Evolutionary conservation across 2,329 filamentous ascomycete species (phyloP).

Genomic region (Erysiphe pulchra): DNA sequence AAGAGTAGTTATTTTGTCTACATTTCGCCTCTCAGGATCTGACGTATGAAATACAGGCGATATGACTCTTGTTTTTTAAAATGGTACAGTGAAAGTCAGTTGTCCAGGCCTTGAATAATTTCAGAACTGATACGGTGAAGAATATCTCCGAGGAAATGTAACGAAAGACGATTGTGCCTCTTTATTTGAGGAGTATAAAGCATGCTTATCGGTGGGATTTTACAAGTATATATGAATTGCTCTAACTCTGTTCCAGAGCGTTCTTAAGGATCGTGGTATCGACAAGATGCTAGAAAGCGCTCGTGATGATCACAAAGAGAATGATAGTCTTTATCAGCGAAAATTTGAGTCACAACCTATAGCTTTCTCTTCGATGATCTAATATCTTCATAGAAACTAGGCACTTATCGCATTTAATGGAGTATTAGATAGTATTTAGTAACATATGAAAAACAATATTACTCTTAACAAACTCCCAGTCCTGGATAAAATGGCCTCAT

Average conservation of each 20-base stretch:
- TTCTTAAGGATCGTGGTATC: conserved; percentile 69
- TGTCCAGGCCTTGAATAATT: background rate
- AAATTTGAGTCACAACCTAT: conserved; percentile 12
- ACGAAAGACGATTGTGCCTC: conserved; percentile 61
- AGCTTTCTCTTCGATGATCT: background rate
- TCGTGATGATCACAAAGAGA: conserved; percentile 68
- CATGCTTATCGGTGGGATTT: conserved; percentile 45
- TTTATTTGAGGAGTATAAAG: conserved; percentile 71
- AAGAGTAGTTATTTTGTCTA: conserved; percentile 39
- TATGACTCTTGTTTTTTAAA: conserved; percentile 97
- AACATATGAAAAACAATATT: too few relatives aligned
- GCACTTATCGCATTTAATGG: too few relatives aligned
- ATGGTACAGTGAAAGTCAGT: conserved; percentile 95
- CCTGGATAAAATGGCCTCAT: too few relatives aligned
- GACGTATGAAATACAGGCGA: conserved; percentile 26
- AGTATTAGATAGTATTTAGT: too few relatives aligned
- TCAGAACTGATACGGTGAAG: conserved; percentile 18
- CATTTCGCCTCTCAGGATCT: background rate
- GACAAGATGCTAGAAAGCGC: conserved; percentile 84
- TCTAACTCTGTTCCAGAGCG: conserved; percentile 29
- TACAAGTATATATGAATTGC: too few relatives aligned
- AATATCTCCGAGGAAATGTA: conserved; percentile 70
- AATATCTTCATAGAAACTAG: too few relatives aligned
- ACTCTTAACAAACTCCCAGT: too few relatives aligned
- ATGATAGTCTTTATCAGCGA: conserved; percentile 44